phyloP scores from a whole-genome alignment of 192 early-diverging fungal species.

The Coemansia sp. region DNA sequence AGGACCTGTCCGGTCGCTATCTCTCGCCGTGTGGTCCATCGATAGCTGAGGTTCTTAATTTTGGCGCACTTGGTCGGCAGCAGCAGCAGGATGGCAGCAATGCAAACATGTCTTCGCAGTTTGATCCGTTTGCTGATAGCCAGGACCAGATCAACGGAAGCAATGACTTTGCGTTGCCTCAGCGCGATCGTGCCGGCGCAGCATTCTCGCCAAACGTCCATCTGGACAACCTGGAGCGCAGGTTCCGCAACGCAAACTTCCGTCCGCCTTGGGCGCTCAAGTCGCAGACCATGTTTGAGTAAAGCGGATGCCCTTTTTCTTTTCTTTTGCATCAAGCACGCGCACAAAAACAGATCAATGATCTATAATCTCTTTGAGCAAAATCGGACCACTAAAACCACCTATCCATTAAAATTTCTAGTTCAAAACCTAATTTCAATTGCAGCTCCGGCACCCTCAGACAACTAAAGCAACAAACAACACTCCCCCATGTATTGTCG shows the following conservation, averaged over 20 bases:
- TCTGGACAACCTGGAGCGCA: slow-evolving; percentile 51
- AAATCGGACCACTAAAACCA: too few relatives aligned
- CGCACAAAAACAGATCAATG: too few relatives aligned
- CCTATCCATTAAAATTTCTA: too few relatives aligned
- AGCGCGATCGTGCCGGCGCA: neutral
- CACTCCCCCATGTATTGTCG: too few relatives aligned
- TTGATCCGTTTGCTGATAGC: slow-evolving; percentile 54
- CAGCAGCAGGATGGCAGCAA: neutral
- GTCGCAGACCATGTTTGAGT: slow-evolving; percentile 43
- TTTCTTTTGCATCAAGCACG: too few relatives aligned
- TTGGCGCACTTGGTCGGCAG: slow-evolving; percentile 29
- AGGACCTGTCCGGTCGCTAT: slow-evolving; percentile 15
- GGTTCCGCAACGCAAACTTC: slow-evolving; percentile 56
- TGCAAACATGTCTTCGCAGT: slow-evolving; percentile 42
- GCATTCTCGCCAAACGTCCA: slow-evolving; percentile 41
- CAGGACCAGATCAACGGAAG: slow-evolving; percentile 30
- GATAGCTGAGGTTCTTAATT: slow-evolving; percentile 43
- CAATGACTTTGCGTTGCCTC: slow-evolving; percentile 14
- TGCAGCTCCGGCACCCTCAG: too few relatives aligned
- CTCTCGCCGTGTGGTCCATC: slow-evolving; percentile 56
- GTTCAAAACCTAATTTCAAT: too few relatives aligned
- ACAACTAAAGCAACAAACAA: too few relatives aligned
- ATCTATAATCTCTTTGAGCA: too few relatives aligned
- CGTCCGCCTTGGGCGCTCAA: slow-evolving; percentile 55
- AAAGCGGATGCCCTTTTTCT: neutral